phyloP scores from a whole-genome alignment of 148 eudicot species.

The Bassia scoparia region DNA sequence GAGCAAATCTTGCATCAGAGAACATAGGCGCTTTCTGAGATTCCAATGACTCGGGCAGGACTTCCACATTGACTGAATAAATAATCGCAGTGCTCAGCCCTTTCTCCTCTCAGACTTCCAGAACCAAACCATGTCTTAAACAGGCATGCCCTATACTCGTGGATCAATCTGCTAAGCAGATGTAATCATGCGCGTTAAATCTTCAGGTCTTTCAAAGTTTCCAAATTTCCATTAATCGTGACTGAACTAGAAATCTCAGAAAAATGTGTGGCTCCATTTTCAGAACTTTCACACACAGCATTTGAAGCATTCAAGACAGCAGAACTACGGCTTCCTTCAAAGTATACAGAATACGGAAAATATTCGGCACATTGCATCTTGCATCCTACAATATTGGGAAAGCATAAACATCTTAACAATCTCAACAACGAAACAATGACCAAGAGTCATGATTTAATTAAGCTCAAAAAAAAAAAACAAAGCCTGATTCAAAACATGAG shows the following conservation, averaged over 20 bases:
- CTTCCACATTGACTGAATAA: constrained; percentile 2
- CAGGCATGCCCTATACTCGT: constrained; percentile 13
- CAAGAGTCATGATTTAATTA: neutral
- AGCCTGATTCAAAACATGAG: too few species aligned
- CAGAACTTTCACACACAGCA: constrained; percentile 30
- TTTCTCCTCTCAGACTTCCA: neutral
- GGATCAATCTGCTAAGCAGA: constrained; percentile 15
- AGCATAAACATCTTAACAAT: neutral
- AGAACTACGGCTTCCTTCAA: constrained; percentile 74
- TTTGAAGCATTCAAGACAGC: constrained; percentile 41
- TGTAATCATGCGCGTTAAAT: constrained; percentile 27
- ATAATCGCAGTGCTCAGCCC: constrained; percentile 5
- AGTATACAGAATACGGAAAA: constrained; percentile 79
- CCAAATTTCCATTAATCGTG: constrained; percentile 59
- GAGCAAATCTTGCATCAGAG: constrained; percentile 18
- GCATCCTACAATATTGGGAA: constrained; percentile 57
- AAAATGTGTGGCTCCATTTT: constrained; percentile 44
- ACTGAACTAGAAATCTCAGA: constrained; percentile 23
- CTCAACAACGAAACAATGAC: neutral
- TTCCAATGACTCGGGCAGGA: constrained; percentile 5
- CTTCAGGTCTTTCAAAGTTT: constrained; percentile 50
- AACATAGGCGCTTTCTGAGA: constrained; percentile 6
- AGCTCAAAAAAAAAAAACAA: too few species aligned
- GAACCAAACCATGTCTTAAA: constrained; percentile 12
- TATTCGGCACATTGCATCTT: constrained; percentile 64